Conservation (phyloP, 192 early-diverging fungal species). For the Coemansia sp. region DNA sequence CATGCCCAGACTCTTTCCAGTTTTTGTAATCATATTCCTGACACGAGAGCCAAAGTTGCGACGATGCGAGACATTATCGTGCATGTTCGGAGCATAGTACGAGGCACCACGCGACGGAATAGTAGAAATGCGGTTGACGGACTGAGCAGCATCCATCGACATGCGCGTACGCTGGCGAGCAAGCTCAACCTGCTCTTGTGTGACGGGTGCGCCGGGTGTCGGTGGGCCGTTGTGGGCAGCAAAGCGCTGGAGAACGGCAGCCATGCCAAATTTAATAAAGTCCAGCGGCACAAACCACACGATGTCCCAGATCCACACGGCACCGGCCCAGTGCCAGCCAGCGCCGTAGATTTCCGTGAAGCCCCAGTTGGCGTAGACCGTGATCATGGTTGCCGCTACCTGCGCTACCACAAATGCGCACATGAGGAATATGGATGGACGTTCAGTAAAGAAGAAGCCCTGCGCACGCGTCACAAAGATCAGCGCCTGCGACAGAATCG, state of each 20-base stretch:
- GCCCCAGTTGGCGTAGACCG: conserved; percentile 79
- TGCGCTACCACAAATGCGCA: conserved; percentile 70
- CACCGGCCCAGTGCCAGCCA: conserved; percentile 74
- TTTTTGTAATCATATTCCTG: conserved; percentile 51
- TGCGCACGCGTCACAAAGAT: conserved; percentile 77
- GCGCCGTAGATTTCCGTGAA: conserved; percentile 71
- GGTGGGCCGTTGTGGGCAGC: conserved; percentile 26
- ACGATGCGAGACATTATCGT: conserved; percentile 54
- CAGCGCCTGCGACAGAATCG: conserved; percentile 73
- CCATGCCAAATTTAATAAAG: conserved; percentile 76
- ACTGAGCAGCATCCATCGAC: conserved; percentile 55
- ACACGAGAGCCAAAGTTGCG: conserved; percentile 57
- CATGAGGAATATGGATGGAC: conserved; percentile 67
- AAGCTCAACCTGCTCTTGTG: conserved; percentile 49
- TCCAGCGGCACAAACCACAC: conserved; percentile 76
- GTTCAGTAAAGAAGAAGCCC: conserved; percentile 74
- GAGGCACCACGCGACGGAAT: conserved; percentile 58
- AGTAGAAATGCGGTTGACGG: conserved; percentile 61
- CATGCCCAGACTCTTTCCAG: conserved; percentile 62
- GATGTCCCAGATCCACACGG: conserved; percentile 79
- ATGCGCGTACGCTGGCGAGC: conserved; percentile 57
- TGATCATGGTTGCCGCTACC: conserved; percentile 75
- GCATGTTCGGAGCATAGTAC: conserved; percentile 64
- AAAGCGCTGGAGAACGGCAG: conserved; percentile 59
- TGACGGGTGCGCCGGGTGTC: conserved; percentile 26